Evolutionary conservation across 495 filamentous ascomycete species (phyloP).

Genomic region (Amphirosellinia nigrospora): DNA sequence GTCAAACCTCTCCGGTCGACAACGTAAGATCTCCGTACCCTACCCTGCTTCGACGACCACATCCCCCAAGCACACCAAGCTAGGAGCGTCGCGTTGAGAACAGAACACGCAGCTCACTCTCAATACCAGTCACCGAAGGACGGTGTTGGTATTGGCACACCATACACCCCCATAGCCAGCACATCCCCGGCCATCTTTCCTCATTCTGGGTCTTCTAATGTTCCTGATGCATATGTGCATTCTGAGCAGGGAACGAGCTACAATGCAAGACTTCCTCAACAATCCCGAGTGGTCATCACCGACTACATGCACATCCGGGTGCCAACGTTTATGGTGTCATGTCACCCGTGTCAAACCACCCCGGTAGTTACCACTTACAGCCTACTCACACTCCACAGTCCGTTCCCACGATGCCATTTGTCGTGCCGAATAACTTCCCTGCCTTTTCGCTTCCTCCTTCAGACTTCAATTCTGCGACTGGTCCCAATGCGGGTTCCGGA

Average conservation of each 20-base stretch:
- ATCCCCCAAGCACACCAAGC: constrained; percentile 47
- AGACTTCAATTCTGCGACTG: constrained; percentile 50
- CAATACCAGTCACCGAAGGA: constrained; percentile 62
- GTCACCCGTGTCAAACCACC: constrained; percentile 55
- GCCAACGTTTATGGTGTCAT: constrained; percentile 55
- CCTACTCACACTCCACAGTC: constrained; percentile 52
- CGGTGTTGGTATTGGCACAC: constrained; percentile 49
- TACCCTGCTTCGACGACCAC: constrained; percentile 47
- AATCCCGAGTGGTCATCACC: constrained; percentile 47
- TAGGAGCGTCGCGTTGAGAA: constrained; percentile 28
- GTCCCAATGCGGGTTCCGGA: constrained; percentile 36
- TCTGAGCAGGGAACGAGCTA: constrained; percentile 49
- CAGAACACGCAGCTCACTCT: constrained; percentile 52
- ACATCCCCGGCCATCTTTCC: constrained; percentile 53
- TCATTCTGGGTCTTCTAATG: constrained; percentile 44
- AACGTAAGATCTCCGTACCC: constrained; percentile 53
- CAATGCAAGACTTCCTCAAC: constrained; percentile 46
- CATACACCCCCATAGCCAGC: constrained; percentile 56
- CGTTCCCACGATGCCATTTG: constrained; percentile 47
- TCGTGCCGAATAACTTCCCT: constrained; percentile 58
- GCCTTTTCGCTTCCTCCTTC: constrained; percentile 64
- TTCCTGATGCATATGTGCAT: constrained; percentile 51
- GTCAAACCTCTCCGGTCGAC: constrained; percentile 60
- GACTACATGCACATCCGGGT: constrained; percentile 54
- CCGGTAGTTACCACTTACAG: constrained; percentile 54